Evolutionary conservation across 108 stramenopile species (phyloP), one percentile per base, ranked within the genome.

Genomic region (Skeletonema marinoi): DNA sequence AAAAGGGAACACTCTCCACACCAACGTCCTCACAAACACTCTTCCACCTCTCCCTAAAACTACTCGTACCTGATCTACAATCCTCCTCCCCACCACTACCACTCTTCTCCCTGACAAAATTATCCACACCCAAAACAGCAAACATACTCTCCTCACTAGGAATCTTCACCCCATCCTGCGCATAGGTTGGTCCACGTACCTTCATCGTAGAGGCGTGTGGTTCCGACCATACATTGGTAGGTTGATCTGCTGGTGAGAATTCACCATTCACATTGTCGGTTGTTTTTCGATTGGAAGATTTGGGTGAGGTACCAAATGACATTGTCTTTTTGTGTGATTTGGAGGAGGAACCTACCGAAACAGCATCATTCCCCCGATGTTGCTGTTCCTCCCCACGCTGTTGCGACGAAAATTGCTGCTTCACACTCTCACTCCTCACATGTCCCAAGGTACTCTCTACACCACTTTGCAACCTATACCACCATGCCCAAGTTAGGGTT

Each of bases 61-160:
- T 71, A 30, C 35, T 32, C 16, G 80, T 70, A 63, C 65, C 63
- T 36, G 41, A 58, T 32, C 70, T 65, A 21, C 60, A 68, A 31
- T 48, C 13, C 11, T 35, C 41, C 16, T n/a, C 71, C 3, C 41
- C 36, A 3, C 60, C 66, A 21, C 46, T 70, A 61, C 38, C 58
- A 39, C 51, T 63, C 14, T 41, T 50, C 30, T 29, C 14, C 31
- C 30, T 75, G 25, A 77, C 73, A 69, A 86, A 77, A 68, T 65
- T 86, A 56, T 86, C 85, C 48, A 86, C 85, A 17, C 85, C 85
- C 59, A 86, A 35, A 14, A 82, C 61, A 8, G 78, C 54, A 73
- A 86, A 86, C 46, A 86, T 74, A 25, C 72, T 48, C 66, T 60
- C 60, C 9, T 69, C 73, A 17, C 75, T 77, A 4, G 68, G 32